Evolutionary conservation across 352 stramenopile genomes (phyloP).

Genomic region (Globisporangium middletonii): DNA sequence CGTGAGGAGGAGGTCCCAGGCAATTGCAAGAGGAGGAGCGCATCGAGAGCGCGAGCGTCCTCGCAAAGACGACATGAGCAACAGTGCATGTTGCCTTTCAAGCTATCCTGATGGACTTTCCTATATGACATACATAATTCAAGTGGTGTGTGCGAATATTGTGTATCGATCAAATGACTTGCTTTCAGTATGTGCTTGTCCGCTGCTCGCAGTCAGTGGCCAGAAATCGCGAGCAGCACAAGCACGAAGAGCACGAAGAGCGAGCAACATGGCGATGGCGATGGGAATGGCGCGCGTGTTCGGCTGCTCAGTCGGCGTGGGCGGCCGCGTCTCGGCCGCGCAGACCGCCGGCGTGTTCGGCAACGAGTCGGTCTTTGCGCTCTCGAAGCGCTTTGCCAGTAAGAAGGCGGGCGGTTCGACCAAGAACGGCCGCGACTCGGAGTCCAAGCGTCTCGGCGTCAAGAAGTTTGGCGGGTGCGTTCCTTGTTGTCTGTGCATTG

Average conservation of each 20-base stretch:
- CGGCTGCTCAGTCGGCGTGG: slow-evolving; percentile 16
- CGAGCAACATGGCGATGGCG: slow-evolving; percentile 58
- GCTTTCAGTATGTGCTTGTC: no score
- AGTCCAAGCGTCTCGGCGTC: slow-evolving; percentile 94
- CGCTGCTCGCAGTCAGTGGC: not conserved
- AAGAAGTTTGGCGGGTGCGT: slow-evolving; percentile 94
- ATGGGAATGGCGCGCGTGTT: slow-evolving; percentile 71
- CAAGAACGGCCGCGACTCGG: slow-evolving; percentile 97
- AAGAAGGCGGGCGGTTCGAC: slow-evolving; percentile 97
- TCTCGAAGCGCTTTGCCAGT: slow-evolving; percentile 76
- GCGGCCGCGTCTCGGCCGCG: slow-evolving; percentile 21
- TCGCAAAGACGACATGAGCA: no score
- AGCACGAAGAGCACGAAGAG: slow-evolving; percentile 13
- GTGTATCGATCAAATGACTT: no score
- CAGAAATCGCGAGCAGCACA: not conserved
- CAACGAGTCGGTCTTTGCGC: slow-evolving; percentile 39
- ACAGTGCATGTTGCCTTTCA: no score
- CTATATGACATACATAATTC: no score
- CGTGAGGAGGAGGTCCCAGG: not conserved
- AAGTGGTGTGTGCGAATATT: no score
- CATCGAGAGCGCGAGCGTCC: not conserved
- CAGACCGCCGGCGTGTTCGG: slow-evolving; percentile 4
- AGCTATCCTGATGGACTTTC: no score
- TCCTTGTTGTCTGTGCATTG: not conserved
- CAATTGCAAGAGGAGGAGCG: not conserved